These are phyloP conservation scores for Blastobotrys ciferrii DNA, from an alignment of 1,139 yeast genomes.

Conservation along the genomic window DNA sequence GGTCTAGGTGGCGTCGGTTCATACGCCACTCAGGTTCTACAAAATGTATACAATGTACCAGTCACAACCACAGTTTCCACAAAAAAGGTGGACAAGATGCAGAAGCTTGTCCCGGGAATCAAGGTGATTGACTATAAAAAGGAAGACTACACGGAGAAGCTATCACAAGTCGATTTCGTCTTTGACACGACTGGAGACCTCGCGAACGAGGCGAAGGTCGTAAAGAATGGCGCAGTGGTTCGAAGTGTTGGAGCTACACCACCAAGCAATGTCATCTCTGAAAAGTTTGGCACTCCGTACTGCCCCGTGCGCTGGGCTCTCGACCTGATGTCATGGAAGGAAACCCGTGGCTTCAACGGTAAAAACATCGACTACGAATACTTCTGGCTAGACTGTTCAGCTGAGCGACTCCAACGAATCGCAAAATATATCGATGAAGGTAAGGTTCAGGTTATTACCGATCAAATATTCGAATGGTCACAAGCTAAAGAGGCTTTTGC, in stretches of 20 bases:
- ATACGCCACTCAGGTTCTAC: slow-evolving; percentile 13
- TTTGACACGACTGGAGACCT: slow-evolving; percentile 17
- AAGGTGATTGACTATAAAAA: slow-evolving; percentile 15
- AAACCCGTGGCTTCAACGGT: slow-evolving; percentile 1
- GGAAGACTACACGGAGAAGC: slow-evolving; percentile 11
- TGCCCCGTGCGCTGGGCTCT: slow-evolving; percentile 2
- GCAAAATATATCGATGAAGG: slow-evolving; percentile 15
- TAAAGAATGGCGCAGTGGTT: slow-evolving; percentile 7
- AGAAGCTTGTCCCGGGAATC: slow-evolving; percentile 12
- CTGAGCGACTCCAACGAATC: slow-evolving; percentile 1
- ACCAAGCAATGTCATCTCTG: slow-evolving; percentile 1
- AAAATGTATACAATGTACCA: slow-evolving; percentile 10
- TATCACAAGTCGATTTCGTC: slow-evolving; percentile 13
- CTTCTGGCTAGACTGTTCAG: slow-evolving; percentile 8
- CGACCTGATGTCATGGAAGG: slow-evolving; percentile 5
- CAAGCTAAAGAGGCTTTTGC: slow-evolving; percentile 12
- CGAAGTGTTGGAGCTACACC: slow-evolving; percentile 14
- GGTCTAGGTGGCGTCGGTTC: slow-evolving; percentile 17
- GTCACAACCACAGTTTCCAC: slow-evolving; percentile 17
- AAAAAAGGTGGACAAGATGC: slow-evolving; percentile 12
- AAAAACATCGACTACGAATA: slow-evolving; percentile 10
- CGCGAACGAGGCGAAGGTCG: slow-evolving; percentile 13
- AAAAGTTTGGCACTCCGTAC: background rate
- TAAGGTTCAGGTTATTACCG: slow-evolving; percentile 13
- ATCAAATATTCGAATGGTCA: slow-evolving; percentile 13